A percentile compares a stretch with the other conserved stretches of the same genome.
These are phyloP conservation scores for Hemisphaericaspora xylanilytica DNA, from an alignment of 1,139 yeast genomes.

Conservation along the genomic window DNA sequence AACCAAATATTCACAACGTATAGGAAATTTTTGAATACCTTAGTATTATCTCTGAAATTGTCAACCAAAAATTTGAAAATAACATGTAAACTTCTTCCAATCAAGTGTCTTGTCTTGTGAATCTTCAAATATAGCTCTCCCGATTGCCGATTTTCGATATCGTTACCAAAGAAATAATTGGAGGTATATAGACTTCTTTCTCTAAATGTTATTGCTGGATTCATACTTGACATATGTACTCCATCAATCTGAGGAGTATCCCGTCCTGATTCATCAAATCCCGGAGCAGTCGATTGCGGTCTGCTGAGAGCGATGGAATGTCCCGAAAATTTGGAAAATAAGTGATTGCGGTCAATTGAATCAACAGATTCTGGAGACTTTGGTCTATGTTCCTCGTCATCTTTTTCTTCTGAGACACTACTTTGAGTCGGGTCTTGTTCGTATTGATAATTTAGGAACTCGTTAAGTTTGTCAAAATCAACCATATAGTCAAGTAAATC, in stretches of 20 bases:
- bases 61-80: constrained; percentile 49
- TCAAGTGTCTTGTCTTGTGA: constrained; percentile 57
- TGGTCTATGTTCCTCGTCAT: not conserved
- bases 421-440: constrained; percentile 12
- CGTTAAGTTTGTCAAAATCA: constrained; percentile 18
- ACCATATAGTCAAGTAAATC: constrained; percentile 17
- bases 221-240: constrained; percentile 43
- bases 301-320: constrained; percentile 6
- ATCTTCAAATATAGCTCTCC: constrained; percentile 57
- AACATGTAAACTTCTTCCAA: constrained; percentile 69
- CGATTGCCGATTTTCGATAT: constrained; percentile 42
- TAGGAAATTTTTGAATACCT: constrained; percentile 61
- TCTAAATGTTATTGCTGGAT: constrained; percentile 53
- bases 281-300: constrained; percentile 17
- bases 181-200: constrained; percentile 60
- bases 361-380: not conserved
- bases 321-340: constrained; percentile 3
- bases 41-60: constrained; percentile 65
- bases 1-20: constrained; percentile 78
- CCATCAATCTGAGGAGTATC: constrained; percentile 46
- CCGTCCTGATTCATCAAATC: constrained; percentile 29
- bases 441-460: constrained; percentile 6
- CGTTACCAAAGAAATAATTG: constrained; percentile 56
- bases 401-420: not conserved
- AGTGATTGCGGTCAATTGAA: constrained; percentile 2